Percentiles rank a stretch among this genome's conserved stretches.
These are phyloP conservation scores for Diaporthe sp. DNA, from an alignment of 2,329 filamentous ascomycete species.

Conservation along the genomic window DNA sequence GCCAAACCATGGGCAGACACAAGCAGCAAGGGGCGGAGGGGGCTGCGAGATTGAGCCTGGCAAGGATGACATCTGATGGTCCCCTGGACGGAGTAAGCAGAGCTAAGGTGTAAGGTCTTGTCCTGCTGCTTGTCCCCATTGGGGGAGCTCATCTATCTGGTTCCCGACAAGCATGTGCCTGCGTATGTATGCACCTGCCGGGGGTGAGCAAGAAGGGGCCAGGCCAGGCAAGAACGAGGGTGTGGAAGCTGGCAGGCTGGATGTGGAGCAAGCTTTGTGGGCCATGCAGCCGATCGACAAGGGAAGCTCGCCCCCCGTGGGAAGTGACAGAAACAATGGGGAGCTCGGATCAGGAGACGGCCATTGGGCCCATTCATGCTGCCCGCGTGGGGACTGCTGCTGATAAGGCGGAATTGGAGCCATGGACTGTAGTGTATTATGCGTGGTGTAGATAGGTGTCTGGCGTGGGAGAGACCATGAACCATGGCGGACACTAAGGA, in stretches of 20 bases:
- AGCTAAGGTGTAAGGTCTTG: conserved; percentile 7
- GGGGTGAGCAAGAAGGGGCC: background rate
- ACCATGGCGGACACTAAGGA: background rate
- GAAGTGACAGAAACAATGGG: conserved; percentile 22
- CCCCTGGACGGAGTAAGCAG: conserved; percentile 14
- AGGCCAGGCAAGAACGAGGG: background rate
- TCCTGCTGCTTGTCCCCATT: background rate
- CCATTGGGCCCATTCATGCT: background rate
- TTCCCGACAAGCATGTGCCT: conserved; percentile 20
- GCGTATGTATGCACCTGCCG: background rate
- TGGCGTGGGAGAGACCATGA: background rate
- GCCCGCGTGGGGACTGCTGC: conserved; percentile 13
- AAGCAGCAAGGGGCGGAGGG: conserved; percentile 10
- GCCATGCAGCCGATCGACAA: background rate
- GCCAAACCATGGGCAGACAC: background rate
- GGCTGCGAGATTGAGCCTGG: conserved; percentile 11
- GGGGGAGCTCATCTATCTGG: conserved; percentile 11
- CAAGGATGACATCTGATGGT: conserved; percentile 11
- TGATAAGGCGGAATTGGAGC: conserved; percentile 9
- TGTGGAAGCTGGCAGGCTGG: background rate
- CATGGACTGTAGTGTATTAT: background rate
- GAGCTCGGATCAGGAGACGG: conserved; percentile 5
- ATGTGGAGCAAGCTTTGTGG: no score
- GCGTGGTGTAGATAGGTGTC: background rate
- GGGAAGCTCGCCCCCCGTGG: background rate